These are phyloP conservation scores for Mortierella alpina DNA, from an alignment of 192 early-diverging fungal species.

Conservation along the genomic window DNA sequence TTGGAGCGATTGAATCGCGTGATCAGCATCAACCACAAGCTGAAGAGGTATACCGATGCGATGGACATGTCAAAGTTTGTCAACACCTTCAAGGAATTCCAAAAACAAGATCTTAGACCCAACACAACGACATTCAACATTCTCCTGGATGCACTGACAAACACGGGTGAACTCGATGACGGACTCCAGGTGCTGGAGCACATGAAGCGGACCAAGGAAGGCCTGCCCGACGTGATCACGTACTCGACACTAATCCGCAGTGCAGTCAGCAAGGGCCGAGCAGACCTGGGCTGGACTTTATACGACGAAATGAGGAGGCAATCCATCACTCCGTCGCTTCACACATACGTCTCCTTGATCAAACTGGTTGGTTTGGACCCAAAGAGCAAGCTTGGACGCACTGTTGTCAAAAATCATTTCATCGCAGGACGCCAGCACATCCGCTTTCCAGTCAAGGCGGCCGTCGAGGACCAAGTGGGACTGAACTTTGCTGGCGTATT, in stretches of 20 bases:
- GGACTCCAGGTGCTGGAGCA: slow-evolving; percentile 20
- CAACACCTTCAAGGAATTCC: slow-evolving; percentile 1
- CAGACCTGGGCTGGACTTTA: slow-evolving; percentile 35
- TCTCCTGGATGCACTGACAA: slow-evolving; percentile 9
- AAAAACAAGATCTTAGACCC: slow-evolving; percentile 1
- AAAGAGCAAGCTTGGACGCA: slow-evolving; percentile 14
- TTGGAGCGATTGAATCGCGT: neutral
- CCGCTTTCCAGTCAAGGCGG: slow-evolving; percentile 17
- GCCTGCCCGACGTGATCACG: slow-evolving; percentile 22
- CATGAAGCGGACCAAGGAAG: slow-evolving; percentile 17
- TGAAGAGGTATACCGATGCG: slow-evolving; percentile 10
- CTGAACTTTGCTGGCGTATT: slow-evolving; percentile 25
- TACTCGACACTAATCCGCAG: slow-evolving; percentile 25
- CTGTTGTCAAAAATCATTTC: slow-evolving; percentile 5
- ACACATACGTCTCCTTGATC: slow-evolving; percentile 31
- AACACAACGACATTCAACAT: slow-evolving; percentile 41
- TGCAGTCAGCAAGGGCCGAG: slow-evolving; percentile 16
- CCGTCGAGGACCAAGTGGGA: slow-evolving; percentile 24
- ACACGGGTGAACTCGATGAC: slow-evolving; percentile 7
- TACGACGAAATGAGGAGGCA: slow-evolving; percentile 31
- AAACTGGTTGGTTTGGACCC: slow-evolving; percentile 31
- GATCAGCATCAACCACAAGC: slow-evolving; percentile 28
- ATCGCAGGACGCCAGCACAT: slow-evolving; percentile 7
- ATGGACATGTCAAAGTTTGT: slow-evolving; percentile 17
- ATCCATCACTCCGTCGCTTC: slow-evolving; percentile 10